Evolutionary conservation across 345 rosid species (phyloP), one percentile per base, ranked within the genome.

Genomic region (Conringia planisiliqua): DNA sequence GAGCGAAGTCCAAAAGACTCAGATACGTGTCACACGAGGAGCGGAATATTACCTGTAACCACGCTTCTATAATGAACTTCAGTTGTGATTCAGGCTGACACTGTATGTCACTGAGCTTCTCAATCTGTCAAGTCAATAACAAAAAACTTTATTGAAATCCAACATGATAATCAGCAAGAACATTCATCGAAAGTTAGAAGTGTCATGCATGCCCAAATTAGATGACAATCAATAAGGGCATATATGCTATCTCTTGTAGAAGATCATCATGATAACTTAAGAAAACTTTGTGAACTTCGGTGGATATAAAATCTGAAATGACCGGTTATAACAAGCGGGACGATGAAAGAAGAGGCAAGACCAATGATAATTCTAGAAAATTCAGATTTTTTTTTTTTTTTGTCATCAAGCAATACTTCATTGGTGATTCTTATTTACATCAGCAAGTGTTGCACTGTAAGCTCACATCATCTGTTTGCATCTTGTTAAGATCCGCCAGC

Each of bases 51-150:
- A 89, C 97, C 89, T 91, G 97, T 71, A 88, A 84, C 93, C 93
- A 91, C 27, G 97, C 97, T 69, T 91, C 97, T 38, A 88, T 83
- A 47, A 89, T 88, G 81, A 91, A 91, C 79, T 91, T 89, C 46
- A 91, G 84, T 81, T 91, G 97, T 24, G 97, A 86, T 76, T 89
- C 90, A 27, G 97, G 90, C 61, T 87, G 91, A 82, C 93, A 83
- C 48, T 91, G 91, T 79, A 85, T 72, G 79, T 91, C 93, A 42
- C 97, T 91, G 10, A 91, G 88, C 85, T 84, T 89, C 83, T 83
- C 96, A 73, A 91, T 87, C 97, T 89, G 77, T 35, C 64, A 57
- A 58, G 64, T 7, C 27, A 20, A 62, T 43, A 0, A 7, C 4
- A 46, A 56, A 66, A 20, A 54, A 47, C 22, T 32, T 80, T 59